Evolutionary conservation across 2,329 filamentous ascomycete species (phyloP).

Genomic region (Grosmannia clavigera): DNA sequence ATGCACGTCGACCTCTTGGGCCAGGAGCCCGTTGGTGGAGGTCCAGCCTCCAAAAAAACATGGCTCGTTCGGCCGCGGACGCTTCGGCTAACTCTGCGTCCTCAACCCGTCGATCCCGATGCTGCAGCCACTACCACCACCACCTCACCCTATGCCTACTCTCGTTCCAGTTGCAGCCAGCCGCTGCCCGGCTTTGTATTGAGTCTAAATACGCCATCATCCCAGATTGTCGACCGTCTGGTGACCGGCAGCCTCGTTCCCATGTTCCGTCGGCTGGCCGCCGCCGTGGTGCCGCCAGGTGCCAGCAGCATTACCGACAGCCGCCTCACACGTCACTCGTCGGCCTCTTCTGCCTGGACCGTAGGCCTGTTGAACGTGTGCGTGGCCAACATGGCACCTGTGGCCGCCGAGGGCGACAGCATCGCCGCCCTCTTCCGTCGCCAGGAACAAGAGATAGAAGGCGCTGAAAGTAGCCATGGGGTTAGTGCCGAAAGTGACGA

Average conservation of each 20-base stretch:
- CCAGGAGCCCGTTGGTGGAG: slow-evolving; percentile 21
- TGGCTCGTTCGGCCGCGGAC: slow-evolving; percentile 80
- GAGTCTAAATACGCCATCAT: slow-evolving; percentile 27
- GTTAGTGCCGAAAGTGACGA: background rate
- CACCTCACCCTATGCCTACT: slow-evolving; percentile 29
- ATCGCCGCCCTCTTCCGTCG: background rate
- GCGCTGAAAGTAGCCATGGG: background rate
- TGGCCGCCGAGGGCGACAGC: slow-evolving; percentile 16
- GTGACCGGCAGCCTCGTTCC: slow-evolving; percentile 11
- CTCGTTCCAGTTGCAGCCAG: slow-evolving; percentile 62
- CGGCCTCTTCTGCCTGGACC: slow-evolving; percentile 43
- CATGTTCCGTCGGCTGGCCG: slow-evolving; percentile 13
- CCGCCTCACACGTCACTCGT: background rate
- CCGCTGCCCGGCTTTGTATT: slow-evolving; percentile 54
- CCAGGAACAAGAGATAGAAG: background rate
- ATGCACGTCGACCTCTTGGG: slow-evolving; percentile 63
- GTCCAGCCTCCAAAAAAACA: slow-evolving; percentile 8
- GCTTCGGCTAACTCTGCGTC: slow-evolving; percentile 66
- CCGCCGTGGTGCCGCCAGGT: background rate
- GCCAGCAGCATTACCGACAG: slow-evolving; percentile 13
- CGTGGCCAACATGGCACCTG: slow-evolving; percentile 64
- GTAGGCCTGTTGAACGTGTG: slow-evolving; percentile 75
- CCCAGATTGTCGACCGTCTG: slow-evolving; percentile 14
- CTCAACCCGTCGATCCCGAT: slow-evolving; percentile 16
- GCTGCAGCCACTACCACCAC: slow-evolving; percentile 18